phyloP scores from a whole-genome alignment of 352 stramenopile genomes.

The Phytopythium aichiense region DNA sequence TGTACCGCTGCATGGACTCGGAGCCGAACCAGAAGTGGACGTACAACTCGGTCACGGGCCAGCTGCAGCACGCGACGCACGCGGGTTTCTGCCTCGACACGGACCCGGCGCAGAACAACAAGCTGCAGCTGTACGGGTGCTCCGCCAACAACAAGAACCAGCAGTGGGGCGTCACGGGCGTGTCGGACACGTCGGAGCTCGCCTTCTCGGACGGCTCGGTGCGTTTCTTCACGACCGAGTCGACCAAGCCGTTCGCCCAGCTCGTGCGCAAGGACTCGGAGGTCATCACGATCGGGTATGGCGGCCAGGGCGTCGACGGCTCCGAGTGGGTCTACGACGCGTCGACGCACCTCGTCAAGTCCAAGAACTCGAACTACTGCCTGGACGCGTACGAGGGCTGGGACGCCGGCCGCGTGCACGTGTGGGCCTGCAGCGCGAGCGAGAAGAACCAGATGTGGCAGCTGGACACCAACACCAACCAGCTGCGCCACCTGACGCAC shows the following conservation, averaged over 20 bases:
- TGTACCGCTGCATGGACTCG: slow-evolving; percentile 46
- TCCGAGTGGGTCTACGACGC: slow-evolving; percentile 44
- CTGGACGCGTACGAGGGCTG: slow-evolving; percentile 57
- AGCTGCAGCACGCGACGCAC: slow-evolving; percentile 40
- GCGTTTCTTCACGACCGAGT: slow-evolving; percentile 38
- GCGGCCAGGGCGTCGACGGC: slow-evolving; percentile 14
- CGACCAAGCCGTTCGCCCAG: slow-evolving; percentile 30
- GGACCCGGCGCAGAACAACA: slow-evolving; percentile 39
- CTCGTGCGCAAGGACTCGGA: slow-evolving; percentile 27
- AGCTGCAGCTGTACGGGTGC: slow-evolving; percentile 59
- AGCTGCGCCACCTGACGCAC: slow-evolving; percentile 42
- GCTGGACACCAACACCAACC: slow-evolving; percentile 29
- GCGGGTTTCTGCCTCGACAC: slow-evolving; percentile 55
- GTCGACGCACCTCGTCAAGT: slow-evolving; percentile 30
- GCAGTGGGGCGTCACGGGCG: slow-evolving; percentile 29
- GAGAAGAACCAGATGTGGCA: slow-evolving; percentile 46
- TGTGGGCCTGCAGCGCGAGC: slow-evolving; percentile 28
- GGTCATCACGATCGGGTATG: slow-evolving; percentile 19
- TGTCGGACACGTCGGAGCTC: slow-evolving; percentile 7
- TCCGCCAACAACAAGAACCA: slow-evolving; percentile 52
- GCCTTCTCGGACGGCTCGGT: slow-evolving; percentile 22
- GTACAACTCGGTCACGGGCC: slow-evolving; percentile 40
- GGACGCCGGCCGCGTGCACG: slow-evolving; percentile 45
- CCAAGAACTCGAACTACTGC: slow-evolving; percentile 42
- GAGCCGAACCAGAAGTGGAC: slow-evolving; percentile 68